Evolutionary conservation across 2,329 filamentous ascomycete species (phyloP), one percentile per base, ranked within the genome.

Genomic region (Didymosphaeria variabile): DNA sequence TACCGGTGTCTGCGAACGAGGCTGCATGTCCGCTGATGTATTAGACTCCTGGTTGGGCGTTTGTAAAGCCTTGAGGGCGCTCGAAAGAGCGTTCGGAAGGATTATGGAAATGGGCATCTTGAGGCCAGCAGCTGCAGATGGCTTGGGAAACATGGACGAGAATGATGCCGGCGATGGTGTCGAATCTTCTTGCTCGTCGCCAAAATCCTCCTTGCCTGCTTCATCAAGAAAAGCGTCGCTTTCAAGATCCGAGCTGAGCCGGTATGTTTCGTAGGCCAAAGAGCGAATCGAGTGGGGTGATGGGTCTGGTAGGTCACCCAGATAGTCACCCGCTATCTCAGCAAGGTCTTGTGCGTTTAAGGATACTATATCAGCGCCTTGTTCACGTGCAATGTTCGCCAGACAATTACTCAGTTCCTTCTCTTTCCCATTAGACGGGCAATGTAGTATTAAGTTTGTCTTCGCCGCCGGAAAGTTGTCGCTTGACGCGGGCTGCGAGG

Each of bases 331-430:
- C 0, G 90, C 84, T 29, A 95, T 80, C 53, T 89, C 84, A 3
- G 90, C 90, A 56, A 96, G 79, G 70, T 91, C 89, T 63, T 89
- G 86, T 1, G 91, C 87, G 70, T 89, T 86, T 12, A 96, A 73
- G 21, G 86, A 84, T 34, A 95, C 79, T 3, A 94, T 72, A 66
- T 94, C 88, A 3, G 91, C 89, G 7, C 80, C 80, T 6, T 91
- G 79, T 36, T 87, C 83, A 13, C 80, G 79, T 0, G 91, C 90
- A 46, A 90, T 80, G 54, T 87, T 84, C 61, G 87, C 83, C 1
- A 94, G 85, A n/a, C 91, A 80, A 3, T 80, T 77, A 64, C 89
- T 84, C 38, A 92, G 77, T 63, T 85, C 83, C 50, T 77, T 74
- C 58, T 83, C 85, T 42, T 82, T 85, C 50, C 86, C 84, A 45